These are phyloP conservation scores for Diaporthe sp. DNA, from an alignment of 2,329 filamentous ascomycete species.

Conservation along the genomic window DNA sequence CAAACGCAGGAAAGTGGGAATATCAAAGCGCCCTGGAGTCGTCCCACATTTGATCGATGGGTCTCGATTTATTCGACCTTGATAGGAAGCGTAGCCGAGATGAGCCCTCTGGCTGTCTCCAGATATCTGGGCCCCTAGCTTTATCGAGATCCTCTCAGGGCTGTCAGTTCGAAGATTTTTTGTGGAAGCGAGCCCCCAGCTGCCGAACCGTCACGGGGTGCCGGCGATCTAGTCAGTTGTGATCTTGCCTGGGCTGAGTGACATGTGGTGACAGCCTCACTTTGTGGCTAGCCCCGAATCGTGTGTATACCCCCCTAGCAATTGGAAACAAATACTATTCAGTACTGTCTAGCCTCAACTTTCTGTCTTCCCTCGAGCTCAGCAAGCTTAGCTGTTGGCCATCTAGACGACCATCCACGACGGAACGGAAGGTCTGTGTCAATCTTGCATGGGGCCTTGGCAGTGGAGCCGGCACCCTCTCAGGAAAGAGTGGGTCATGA, in stretches of 20 bases:
- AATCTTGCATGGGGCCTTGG: slow-evolving; percentile 29
- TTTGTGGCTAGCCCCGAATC: neutral
- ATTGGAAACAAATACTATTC: neutral
- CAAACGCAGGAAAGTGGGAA: slow-evolving; percentile 17
- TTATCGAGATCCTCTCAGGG: neutral
- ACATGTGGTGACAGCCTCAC: neutral
- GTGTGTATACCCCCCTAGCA: neutral
- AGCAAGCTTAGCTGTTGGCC: neutral
- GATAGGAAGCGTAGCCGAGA: slow-evolving; percentile 20
- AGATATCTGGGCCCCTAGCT: neutral
- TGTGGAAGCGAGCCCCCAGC: slow-evolving; percentile 18
- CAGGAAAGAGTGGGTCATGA: neutral
- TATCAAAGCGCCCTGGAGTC: slow-evolving; percentile 23
- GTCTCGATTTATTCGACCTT: slow-evolving; percentile 23
- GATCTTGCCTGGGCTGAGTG: neutral
- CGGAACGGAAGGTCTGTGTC: neutral
- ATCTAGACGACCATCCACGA: neutral
- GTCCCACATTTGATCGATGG: slow-evolving; percentile 32
- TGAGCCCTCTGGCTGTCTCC: neutral
- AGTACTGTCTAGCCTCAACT: too few species aligned
- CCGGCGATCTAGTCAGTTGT: slow-evolving; percentile 6
- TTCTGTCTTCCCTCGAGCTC: too few species aligned
- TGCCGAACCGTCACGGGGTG: slow-evolving; percentile 10
- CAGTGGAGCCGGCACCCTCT: slow-evolving; percentile 3
- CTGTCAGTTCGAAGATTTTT: neutral